Base-by-base conservation (phyloP, 2,329 filamentous ascomycete genomes). In the Shiraia sp. region DNA sequence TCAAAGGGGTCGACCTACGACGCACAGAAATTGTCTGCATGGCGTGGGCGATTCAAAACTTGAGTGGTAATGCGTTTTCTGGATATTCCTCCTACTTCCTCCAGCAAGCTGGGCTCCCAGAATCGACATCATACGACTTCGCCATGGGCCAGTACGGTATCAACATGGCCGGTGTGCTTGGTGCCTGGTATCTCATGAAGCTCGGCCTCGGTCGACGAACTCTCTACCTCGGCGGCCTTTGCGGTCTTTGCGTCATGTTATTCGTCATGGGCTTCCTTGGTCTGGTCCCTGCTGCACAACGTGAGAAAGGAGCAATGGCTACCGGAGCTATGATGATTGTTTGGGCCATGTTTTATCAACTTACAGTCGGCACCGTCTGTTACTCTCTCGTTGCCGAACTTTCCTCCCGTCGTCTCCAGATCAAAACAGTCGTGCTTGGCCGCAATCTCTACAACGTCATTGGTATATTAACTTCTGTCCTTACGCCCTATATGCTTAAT, bases 401-500 rank as follows among this genome's bases (percentile, higher is more conserved):
- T n/a, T 41, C 38, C 2, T 41, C 38, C 3, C 32, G 38, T 14
- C 24, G 38, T 10, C 25, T 41, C 3, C 87, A 91, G 63, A 91
- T 95, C 74, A 96, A 96, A 75, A 95, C 91, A 0, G 87, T 95
- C 15, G 90, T 93, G 1, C 79, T 96, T 2, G 90, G 87, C 1
- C 86, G 90, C 40, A 88, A 89, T 55, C 73, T 90, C 10, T 78
- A 75, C 76, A 91, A 93, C 60, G 74, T 95, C 36, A 87, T 91
- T 30, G 86, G 81, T 50, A 95, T 96, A 53, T 72, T 95, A 57
- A 88, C 84, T 63, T 85, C 83, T 36, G 86, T 95, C 3, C 71
- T 96, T 28, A 95, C 89, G 0, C 90, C 90, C 0, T 95, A 95
- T 72, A 96, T 96, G 90, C 79, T 95, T 29, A 96, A 96, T 72